Evolutionary conservation across 164 flowering plant genomes (phyloP), one percentile per base, ranked within the genome.

Genomic region (Houttuynia cordata): DNA sequence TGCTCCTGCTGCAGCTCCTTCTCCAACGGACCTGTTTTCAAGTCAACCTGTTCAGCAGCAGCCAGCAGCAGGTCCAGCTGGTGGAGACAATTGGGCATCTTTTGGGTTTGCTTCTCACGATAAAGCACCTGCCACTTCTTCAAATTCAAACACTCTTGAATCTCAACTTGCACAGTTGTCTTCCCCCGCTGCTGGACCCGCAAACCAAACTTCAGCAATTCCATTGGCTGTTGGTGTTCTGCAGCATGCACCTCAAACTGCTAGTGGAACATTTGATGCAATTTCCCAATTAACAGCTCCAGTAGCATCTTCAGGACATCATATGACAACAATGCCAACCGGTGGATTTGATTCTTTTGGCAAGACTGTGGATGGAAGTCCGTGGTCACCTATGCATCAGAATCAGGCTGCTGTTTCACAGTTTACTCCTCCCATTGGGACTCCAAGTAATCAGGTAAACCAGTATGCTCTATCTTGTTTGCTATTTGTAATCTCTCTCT

Each of bases 61-160:
- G 30, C 30, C 57, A 54, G 72, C 82, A n/a, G 19, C 65, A 53
- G 53, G 70, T 21, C 70, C 74, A 56, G 64, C 49, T 73, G 77
- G 64, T 53, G 62, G 72, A 59, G 74, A 74, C 57, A 79, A 90
- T 63, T 94, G 99, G 99, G 99, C 99, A 49, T 86, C 85, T 63
- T 91, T 94, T 80, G 97, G 86, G 79, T 60, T 72, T 53, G 62
- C 72, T 50, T 51, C 83, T 3, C 77, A 75, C 56, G 69, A 70
- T 13, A 78, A 75, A 57, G 75, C 51, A 24, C 58, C 82, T 59
- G 79, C 71, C 56, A 64, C 82, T 50, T 75, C 86, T 49, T 64
- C 84, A 50, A 81, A 62, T 67, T 57, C 64, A 42, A 78, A 73
- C 70, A 51, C 79, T 8, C 53, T 91, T 67, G 90, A 81, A 37